Percentiles rank a stretch among this genome's conserved stretches.
Evolutionary conservation across 2,329 filamentous ascomycete species (phyloP).

Genomic region (Epichloe amarillans): DNA sequence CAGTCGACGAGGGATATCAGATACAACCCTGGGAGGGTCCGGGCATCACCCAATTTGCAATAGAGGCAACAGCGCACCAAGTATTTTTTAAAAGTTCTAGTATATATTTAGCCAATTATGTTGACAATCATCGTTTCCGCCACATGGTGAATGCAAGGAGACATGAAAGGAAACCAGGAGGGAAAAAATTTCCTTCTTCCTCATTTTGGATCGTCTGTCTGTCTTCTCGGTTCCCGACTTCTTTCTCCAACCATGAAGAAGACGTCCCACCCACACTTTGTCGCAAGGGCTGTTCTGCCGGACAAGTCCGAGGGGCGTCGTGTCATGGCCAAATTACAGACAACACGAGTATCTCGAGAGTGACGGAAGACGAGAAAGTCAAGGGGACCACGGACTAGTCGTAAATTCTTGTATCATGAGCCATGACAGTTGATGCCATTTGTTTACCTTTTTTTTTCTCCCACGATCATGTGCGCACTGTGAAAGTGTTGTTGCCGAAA

Average conservation of each 20-base stretch:
- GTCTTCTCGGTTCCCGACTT: neutral
- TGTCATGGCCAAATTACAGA: neutral
- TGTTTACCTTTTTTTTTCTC: neutral
- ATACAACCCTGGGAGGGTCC: neutral
- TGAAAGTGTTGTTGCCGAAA: neutral
- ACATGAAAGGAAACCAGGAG: too few relatives aligned
- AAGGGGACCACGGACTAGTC: neutral
- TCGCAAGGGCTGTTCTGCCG: neutral
- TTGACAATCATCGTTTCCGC: neutral
- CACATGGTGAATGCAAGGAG: neutral
- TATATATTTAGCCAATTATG: constrained; percentile 17
- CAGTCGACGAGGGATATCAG: neutral
- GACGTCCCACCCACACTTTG: neutral
- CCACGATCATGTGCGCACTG: neutral
- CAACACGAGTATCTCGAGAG: constrained; percentile 3
- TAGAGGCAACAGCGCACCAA: neutral
- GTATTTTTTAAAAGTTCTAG: constrained; percentile 11
- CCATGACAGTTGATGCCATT: constrained; percentile 4
- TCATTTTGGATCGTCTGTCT: neutral
- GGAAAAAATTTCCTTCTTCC: too few relatives aligned
- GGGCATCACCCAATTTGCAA: neutral
- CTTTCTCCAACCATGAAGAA: neutral
- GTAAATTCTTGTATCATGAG: constrained; percentile 1
- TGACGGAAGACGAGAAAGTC: neutral
- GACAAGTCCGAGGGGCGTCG: neutral